Base-by-base conservation (phyloP, 352 stramenopile species). In the Phytophthora pisi region DNA sequence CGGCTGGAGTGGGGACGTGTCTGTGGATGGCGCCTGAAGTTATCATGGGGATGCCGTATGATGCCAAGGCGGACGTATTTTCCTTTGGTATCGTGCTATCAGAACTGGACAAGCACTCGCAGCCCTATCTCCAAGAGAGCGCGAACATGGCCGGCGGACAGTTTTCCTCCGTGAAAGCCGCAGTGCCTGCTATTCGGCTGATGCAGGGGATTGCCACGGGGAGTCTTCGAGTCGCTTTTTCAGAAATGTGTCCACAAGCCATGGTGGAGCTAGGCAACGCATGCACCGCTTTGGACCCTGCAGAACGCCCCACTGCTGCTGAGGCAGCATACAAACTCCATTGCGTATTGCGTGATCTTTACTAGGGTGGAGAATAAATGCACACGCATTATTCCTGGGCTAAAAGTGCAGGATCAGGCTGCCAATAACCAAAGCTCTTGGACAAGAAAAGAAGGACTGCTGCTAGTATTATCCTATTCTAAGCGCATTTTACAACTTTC, bases 1-100 rank as follows among this genome's bases (percentile, higher is more conserved):
- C 61, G 36, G 61, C 61, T 18, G 61, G 61, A 8, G 61, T 69
- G 30, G 61, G 61, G 0, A 69, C 61, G 23, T 55, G 16, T 5
- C 20, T 69, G 7, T 65, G 58, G 58, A 65, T 65, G 58, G 58
- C 58, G 8, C 58, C 58, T 20, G 58, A 65, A 18, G 62, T 69
- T 3, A 55, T 70, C 11, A 56, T 65, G 47, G 63, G 54, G 2
- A 24, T 57, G 11, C 2, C 36, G 10, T 70, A 70, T n/a, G 18
- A 64, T 18, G 43, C 59, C 15, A 63, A 70, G 50, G 49, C 63
- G 5, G 63, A 70, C 50, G 50, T 70, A 1, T 70, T 65, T 28
- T 70, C 63, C 4, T 63, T 70, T 28, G 63, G 63, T 10, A 45
- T 64, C 31, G 43, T 70, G 2, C 13, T 70, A 8, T 58, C 45